Base-by-base conservation (phyloP, 2,329 filamentous ascomycete genomes). In the Colletotrichum lentis region DNA sequence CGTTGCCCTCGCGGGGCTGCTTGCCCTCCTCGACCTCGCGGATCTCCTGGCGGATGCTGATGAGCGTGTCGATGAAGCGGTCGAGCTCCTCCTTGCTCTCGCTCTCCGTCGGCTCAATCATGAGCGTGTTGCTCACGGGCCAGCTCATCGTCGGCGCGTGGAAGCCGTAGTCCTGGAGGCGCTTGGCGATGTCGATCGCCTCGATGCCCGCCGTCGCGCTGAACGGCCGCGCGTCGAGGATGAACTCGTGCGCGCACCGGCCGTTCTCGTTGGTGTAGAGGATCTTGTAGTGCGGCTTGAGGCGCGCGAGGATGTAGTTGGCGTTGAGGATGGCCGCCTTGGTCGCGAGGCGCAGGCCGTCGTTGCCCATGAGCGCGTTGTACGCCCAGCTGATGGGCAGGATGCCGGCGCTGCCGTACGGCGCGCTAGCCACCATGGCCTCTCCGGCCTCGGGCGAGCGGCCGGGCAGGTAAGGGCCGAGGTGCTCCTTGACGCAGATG, bases 61-160 rank as follows among this genome's bases (percentile, higher is more conserved):
- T 92, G 49, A 98, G 83, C 0, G 95, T 93, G 71, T 97, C 91
- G 70, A 94, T 92, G 84, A 97, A 97, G 24, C 95, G 90, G 79
- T 97, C 95, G 2, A 98, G 87, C 83, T 98, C 95, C 70, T 91
- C 91, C 78, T 96, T 94, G 80, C 88, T 92, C 83, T 98, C 95
- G 16, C 91, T 94, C 81, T 97, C 95, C 0, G 95, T 98, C 2
- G 95, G 95, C 83, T 98, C 95, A 72, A 98, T 97, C 95, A 98
- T 98, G 52, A 98, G 88, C 0, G 95, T 97, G 81, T 96, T 96
- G 60, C 93, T 87, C 2, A 98, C 94, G 1, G 95, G 95, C 92
- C 93, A 97, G 77, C 90, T 94, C 95, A 98, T 97, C 61, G 95
- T 98, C 0, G 95, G 95, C 1, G 94, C 92, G 80, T 98, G 95